Base-by-base conservation (phyloP, 2,329 filamentous ascomycete genomes). In the Fusarium burgessii region DNA sequence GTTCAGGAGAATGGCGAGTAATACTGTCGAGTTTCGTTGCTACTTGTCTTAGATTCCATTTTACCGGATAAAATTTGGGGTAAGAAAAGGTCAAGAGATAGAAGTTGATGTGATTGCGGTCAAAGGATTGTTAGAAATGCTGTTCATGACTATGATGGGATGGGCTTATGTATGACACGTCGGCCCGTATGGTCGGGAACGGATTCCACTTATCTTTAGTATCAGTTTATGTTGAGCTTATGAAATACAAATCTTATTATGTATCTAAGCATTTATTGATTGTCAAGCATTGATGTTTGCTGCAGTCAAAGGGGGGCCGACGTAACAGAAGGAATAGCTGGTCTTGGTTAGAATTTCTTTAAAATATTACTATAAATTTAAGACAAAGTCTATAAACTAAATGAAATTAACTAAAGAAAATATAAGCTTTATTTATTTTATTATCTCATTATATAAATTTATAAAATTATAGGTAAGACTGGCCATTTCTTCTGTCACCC, bases 171-270 rank as follows among this genome's bases (percentile, higher is more conserved):
- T 55, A 55, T 40, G 69, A 64, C 47, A 60, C 18, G 46, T 59
- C 43, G 57, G 62, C 54, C 46, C 38, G 29, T 40, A 43, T 58
- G 38, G 52, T 57, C 60, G 45, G 40, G 47, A 50, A 62, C 47
- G 45, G 68, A 54, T 72, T 75, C 68, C 54, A 59, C 65, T 70
- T 61, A 45, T 60, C 49, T 54, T 62, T n/a, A 50, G 18, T 55
- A 57, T 58, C 47, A 50, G 32, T 60, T 67, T 20, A 20, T 61
- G 45, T 41, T 54, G 61, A 33, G 54, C 41, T 58, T 62, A 47
- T 47, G 51, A 64, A 57, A 70, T 56, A 61, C 27, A 18, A 36
- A 38, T 50, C 47, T 47, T 54, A 27, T 51, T 58, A 42, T 47
- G 20, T 23, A 13, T 25, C 20, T 23, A 32, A 23, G 7, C 9